These are phyloP conservation scores for Hansenula anomala DNA, from an alignment of 1,139 yeast genomes.

Conservation along the genomic window DNA sequence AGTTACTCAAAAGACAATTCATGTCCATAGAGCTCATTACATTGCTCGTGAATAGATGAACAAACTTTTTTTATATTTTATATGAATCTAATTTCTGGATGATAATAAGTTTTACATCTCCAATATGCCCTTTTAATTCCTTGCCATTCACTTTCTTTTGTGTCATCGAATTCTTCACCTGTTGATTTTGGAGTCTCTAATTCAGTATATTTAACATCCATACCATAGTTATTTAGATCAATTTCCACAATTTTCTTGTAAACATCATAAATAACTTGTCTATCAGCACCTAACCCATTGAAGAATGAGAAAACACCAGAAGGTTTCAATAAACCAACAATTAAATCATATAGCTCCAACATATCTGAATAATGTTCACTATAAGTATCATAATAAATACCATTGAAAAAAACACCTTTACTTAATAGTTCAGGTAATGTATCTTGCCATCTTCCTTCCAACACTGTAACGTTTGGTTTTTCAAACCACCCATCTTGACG, in stretches of 20 bases:
- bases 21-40: too few relatives aligned
- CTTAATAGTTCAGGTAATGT: conserved; percentile 60
- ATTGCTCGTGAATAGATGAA: too few relatives aligned
- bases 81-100: conserved; percentile 53
- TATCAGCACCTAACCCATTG: conserved; percentile 95
- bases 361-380: conserved; percentile 85
- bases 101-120: conserved; percentile 65
- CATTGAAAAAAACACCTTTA: conserved; percentile 74
- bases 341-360: conserved; percentile 75
- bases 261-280: conserved; percentile 85
- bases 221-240: conserved; percentile 77
- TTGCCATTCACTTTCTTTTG: conserved; percentile 54
- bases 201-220: conserved; percentile 28
- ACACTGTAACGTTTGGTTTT: conserved; percentile 61
- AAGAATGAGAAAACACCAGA: conserved; percentile 83
- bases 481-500: conserved; percentile 80
- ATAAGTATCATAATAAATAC: conserved; percentile 90
- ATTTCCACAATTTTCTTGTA: conserved; percentile 77
- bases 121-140: conserved; percentile 70
- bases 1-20: too few relatives aligned
- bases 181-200: conserved; percentile 18
- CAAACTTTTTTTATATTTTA: too few relatives aligned
- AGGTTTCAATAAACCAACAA: conserved; percentile 80
- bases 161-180: conserved; percentile 14
- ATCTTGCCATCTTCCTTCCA: conserved; percentile 93